Evolutionary conservation across 441 rosid genomes (phyloP).

Genomic region (Arabidopsis hybrid): DNA sequence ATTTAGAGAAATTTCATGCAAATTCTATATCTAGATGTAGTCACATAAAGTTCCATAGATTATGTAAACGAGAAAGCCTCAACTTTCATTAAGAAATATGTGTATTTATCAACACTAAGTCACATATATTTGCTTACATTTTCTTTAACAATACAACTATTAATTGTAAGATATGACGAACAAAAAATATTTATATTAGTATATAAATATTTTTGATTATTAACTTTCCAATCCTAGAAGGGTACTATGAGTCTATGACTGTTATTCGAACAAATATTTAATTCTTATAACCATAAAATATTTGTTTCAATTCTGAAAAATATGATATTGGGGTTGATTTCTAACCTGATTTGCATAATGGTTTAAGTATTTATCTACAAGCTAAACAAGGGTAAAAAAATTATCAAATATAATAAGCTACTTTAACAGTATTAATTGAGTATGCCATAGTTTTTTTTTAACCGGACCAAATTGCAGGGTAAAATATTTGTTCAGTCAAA

Average conservation of each 20-base stretch:
- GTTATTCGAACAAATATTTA: slow-evolving; percentile 5
- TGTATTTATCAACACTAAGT: background rate
- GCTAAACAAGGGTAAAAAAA: background rate
- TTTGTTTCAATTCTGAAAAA: background rate
- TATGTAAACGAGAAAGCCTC: background rate
- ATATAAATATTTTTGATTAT: background rate
- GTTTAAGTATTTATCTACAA: background rate
- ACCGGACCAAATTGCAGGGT: too few relatives aligned
- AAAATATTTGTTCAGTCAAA: too few relatives aligned
- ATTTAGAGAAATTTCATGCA: background rate
- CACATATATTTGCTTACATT: background rate
- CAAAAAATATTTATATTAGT: background rate
- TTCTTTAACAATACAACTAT: background rate
- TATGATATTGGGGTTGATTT: background rate
- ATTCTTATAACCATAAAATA: background rate
- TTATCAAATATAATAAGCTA: too few relatives aligned
- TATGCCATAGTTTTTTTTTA: too few relatives aligned
- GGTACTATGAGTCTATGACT: background rate
- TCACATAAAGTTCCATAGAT: background rate
- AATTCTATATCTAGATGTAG: background rate
- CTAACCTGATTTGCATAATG: background rate
- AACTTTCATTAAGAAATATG: slow-evolving; percentile 22
- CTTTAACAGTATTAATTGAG: too few relatives aligned
- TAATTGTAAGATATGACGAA: background rate
- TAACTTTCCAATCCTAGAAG: background rate